Percentiles rank a stretch among this genome's conserved stretches.
Conservation (phyloP, 495 filamentous ascomycete genomes). For the Poronia punctata region DNA sequence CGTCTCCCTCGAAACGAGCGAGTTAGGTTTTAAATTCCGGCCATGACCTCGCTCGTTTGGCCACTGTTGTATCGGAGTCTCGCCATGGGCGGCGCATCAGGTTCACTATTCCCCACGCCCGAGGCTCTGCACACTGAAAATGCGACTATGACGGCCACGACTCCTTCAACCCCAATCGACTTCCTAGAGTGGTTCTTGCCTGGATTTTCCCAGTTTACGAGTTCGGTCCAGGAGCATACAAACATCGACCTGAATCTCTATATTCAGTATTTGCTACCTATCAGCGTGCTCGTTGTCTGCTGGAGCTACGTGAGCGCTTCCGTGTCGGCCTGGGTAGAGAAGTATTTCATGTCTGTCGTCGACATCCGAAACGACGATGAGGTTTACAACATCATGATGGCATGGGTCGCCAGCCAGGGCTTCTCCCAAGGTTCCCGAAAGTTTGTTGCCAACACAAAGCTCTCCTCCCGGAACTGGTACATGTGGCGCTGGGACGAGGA, state of each 20-base stretch:
- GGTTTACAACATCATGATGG: constrained; percentile 63
- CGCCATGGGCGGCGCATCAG: constrained; percentile 15
- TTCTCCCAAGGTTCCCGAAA: constrained; percentile 50
- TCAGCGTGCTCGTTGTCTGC: constrained; percentile 42
- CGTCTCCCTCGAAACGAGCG: too few species aligned
- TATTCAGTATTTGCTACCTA: constrained; percentile 52
- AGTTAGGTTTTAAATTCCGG: too few species aligned
- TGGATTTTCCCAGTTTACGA: constrained; percentile 60
- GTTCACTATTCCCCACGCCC: background rate
- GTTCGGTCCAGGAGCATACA: constrained; percentile 51
- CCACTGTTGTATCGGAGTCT: too few species aligned
- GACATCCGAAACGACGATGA: constrained; percentile 63
- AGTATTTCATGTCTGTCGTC: constrained; percentile 50
- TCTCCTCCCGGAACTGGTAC: constrained; percentile 42
- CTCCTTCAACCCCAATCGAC: constrained; percentile 18
- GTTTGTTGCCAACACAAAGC: constrained; percentile 56
- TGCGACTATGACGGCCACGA: constrained; percentile 3
- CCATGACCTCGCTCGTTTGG: too few species aligned
- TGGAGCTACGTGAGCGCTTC: constrained; percentile 44
- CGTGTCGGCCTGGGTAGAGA: constrained; percentile 35
- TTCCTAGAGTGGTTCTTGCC: constrained; percentile 71
- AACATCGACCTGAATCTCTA: constrained; percentile 67
- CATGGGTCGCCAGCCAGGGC: constrained; percentile 56
- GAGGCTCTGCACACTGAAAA: constrained; percentile 2
- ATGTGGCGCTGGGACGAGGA: constrained; percentile 38